These are phyloP conservation scores for Endotrypanum monterogeii DNA, from an alignment of 208 protist species.

Conservation along the genomic window DNA sequence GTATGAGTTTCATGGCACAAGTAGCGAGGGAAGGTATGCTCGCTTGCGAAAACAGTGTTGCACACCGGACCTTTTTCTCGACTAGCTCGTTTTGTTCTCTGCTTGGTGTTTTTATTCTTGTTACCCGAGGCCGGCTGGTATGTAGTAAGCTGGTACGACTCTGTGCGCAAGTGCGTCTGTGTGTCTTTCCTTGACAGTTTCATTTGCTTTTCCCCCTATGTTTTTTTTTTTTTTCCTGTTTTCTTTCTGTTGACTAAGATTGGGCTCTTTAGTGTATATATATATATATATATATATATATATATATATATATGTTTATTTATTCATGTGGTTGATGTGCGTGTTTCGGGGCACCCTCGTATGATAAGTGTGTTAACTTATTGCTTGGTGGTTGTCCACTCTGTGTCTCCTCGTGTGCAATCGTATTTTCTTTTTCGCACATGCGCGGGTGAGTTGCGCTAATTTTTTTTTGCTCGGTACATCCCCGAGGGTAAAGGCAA, in stretches of 20 bases:
- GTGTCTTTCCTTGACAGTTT: slow-evolving; percentile 2
- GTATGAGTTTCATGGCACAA: not conserved
- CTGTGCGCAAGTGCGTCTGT: not conserved
- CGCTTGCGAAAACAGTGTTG: not conserved
- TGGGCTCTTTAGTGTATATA: slow-evolving; percentile 1
- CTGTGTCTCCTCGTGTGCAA: not conserved
- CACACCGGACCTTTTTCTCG: not conserved
- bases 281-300: slow-evolving; percentile 13
- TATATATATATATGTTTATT: slow-evolving; percentile 14
- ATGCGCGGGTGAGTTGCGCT: not conserved
- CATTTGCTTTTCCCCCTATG: not conserved
- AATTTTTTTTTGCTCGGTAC: no score
- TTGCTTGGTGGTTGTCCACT: not conserved
- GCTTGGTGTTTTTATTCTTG: not conserved
- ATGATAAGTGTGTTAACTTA: no score
- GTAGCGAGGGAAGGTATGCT: not conserved
- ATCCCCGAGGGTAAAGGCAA: no score
- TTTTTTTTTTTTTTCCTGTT: not conserved
- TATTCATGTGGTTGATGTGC: not conserved
- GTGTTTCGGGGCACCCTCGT: not conserved
- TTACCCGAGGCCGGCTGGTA: not conserved
- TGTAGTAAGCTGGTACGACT: not conserved
- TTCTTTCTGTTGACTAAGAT: not conserved
- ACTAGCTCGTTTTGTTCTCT: not conserved
- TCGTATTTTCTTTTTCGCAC: not conserved